Conservation (phyloP, 2,329 filamentous ascomycete species). For the Botrytis byssoidea region DNA sequence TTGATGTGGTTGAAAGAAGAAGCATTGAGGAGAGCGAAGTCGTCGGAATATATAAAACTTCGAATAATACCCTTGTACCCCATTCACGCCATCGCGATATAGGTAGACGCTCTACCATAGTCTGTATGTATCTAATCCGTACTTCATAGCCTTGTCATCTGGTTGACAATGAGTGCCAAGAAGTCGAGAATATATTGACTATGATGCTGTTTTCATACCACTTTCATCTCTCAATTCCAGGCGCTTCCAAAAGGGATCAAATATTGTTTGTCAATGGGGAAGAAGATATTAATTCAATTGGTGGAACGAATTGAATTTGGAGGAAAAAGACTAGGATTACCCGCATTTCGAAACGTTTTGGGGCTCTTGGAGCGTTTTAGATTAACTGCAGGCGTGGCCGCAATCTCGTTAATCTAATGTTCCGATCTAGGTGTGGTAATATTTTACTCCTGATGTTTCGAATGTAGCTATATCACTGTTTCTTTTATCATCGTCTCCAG, state of each 20-base stretch:
- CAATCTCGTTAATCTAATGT: not conserved
- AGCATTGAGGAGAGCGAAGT: not conserved
- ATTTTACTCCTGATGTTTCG: not conserved
- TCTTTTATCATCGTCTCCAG: not conserved
- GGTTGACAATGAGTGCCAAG: slow-evolving; percentile 4
- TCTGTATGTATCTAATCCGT: not conserved
- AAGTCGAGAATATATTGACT: slow-evolving; percentile 15
- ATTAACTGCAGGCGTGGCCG: not conserved
- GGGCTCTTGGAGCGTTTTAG: not conserved
- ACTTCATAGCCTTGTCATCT: not conserved
- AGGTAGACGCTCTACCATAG: not conserved
- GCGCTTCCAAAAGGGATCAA: not conserved
- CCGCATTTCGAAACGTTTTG: not conserved
- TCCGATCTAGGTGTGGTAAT: not conserved
- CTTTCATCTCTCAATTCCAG: slow-evolving; percentile 5
- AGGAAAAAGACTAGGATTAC: not conserved
- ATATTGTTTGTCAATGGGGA: not conserved
- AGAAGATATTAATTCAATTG: not conserved
- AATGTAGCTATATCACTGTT: not conserved
- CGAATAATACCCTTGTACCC: not conserved
- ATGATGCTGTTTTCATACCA: not conserved
- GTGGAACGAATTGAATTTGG: not conserved
- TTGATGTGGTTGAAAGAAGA: not conserved
- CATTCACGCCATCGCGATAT: not conserved
- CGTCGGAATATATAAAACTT: slow-evolving; percentile 5